A percentile compares a stretch with the other conserved stretches of the same genome.
Conservation (phyloP, 306 rosid genomes). For the Cyamopsis tetragonoloba region DNA sequence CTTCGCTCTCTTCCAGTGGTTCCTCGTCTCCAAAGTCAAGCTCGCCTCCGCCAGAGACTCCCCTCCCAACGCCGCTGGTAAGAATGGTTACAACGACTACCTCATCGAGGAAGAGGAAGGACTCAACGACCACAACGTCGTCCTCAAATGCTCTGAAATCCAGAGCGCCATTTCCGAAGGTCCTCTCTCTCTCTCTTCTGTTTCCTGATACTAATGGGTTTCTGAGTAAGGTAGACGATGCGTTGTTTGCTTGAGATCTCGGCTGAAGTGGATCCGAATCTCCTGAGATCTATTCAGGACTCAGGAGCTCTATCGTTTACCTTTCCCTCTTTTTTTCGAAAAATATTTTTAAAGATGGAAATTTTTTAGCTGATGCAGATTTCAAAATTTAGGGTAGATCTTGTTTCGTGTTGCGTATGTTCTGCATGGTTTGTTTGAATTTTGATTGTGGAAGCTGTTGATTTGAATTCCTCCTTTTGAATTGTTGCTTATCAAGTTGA, state of each 20-base stretch:
- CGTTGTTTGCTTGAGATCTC: too few relatives aligned
- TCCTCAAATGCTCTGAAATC: constrained; percentile 85
- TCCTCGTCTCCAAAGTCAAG: constrained; percentile 65
- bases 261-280: too few relatives aligned
- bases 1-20: constrained; percentile 77
- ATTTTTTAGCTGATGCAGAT: neutral
- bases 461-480: neutral
- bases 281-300: constrained; percentile 20
- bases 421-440: neutral
- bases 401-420: neutral
- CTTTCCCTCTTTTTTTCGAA: neutral
- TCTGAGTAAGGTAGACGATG: too few relatives aligned
- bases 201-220: too few relatives aligned
- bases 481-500: neutral
- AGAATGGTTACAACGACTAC: constrained; percentile 68
- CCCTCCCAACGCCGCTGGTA: constrained; percentile 31
- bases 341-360: neutral
- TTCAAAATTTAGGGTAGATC: constrained; percentile 29
- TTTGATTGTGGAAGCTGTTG: neutral
- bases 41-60: constrained; percentile 47
- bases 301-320: neutral
- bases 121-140: constrained; percentile 78
- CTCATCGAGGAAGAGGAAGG: constrained; percentile 97
- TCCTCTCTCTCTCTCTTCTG: constrained; percentile 2
- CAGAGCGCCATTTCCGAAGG: constrained; percentile 95